Base-by-base conservation (phyloP, 2,329 filamentous ascomycete species). In the Trichophaea hybrida region DNA sequence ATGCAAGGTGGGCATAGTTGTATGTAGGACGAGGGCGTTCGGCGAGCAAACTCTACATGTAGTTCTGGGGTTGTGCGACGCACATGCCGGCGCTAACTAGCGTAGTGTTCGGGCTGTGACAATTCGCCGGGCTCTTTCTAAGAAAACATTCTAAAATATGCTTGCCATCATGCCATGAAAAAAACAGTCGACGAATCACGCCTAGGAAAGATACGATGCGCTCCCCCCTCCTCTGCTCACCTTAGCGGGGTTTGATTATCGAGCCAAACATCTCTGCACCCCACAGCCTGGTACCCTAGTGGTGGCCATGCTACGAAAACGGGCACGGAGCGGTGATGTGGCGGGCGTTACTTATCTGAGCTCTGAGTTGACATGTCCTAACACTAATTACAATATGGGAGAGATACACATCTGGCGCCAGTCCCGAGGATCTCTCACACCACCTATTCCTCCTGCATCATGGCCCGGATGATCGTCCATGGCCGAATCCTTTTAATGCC, bases 311-410 rank as follows among this genome's bases (percentile, higher is more conserved):
- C 50, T 17, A 53, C 50, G 50, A 53, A 53, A 53, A 53, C 50
- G 50, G 48, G n/a, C 15, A 33, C 32, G 6, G 10, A 24, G 10
- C 24, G 5, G 44, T 49, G 3, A 49, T 49, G 2, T 49, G 4
- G 40, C 40, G 40, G 7, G 5, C 13, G n/a, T 46, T 46, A 46
- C 40, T 46, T 46, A 46, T 46, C 40, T 32, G 5, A 8, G 24
- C 48, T 15, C 48, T 5, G 5, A 24, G 44, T 55, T 55, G 34
- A 55, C 53, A 55, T 44, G 34, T 35, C 44, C 53, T 46, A 44
- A 55, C 53, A 55, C 53, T 55, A 55, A 55, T 55, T 55, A 46
- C 37, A 55, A 40, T 35, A 24, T 31, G 15, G 50, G 10, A 2
- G n/a, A 44, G 53, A 55, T 40, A 55, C 38, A 53, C 50, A 37